Conservation (phyloP, 768 basidiomycete species). For the Tricholoma matsutake region DNA sequence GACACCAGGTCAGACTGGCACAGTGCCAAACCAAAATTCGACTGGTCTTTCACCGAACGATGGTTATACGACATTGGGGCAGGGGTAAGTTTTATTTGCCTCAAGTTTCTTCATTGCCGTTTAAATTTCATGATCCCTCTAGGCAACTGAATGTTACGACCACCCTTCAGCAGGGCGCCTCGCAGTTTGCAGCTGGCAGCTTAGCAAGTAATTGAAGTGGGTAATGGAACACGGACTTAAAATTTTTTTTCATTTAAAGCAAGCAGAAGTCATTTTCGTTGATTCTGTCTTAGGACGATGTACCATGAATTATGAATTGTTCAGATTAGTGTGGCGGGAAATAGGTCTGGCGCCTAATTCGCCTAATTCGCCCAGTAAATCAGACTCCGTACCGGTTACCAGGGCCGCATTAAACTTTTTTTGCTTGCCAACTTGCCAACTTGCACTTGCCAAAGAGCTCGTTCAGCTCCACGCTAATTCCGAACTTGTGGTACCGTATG, state of each 20-base stretch:
- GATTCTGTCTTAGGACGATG: not conserved
- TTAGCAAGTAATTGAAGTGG: not conserved
- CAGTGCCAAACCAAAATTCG: constrained; percentile 26
- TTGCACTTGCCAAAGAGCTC: too few relatives aligned
- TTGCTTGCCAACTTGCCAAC: too few relatives aligned
- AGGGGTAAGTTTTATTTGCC: constrained; percentile 30
- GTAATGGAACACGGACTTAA: not conserved
- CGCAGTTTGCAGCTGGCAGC: not conserved
- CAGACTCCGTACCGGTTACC: too few relatives aligned
- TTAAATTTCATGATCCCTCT: not conserved
- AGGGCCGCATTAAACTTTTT: too few relatives aligned
- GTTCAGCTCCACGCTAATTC: too few relatives aligned
- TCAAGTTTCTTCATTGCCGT: not conserved
- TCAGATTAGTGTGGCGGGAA: too few relatives aligned
- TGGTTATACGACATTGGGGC: constrained; percentile 49
- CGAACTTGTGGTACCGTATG: too few relatives aligned
- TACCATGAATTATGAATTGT: not conserved
- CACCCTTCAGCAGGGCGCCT: not conserved
- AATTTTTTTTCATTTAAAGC: not conserved
- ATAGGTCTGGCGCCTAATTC: too few relatives aligned
- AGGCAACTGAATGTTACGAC: not conserved
- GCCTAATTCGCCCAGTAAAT: too few relatives aligned
- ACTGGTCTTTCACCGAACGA: constrained; percentile 63
- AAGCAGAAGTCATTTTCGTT: not conserved
- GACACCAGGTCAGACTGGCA: constrained; percentile 28